phyloP scores from a whole-genome alignment of 78 protist genomes.

The Planoprotostelium fungivorum region DNA sequence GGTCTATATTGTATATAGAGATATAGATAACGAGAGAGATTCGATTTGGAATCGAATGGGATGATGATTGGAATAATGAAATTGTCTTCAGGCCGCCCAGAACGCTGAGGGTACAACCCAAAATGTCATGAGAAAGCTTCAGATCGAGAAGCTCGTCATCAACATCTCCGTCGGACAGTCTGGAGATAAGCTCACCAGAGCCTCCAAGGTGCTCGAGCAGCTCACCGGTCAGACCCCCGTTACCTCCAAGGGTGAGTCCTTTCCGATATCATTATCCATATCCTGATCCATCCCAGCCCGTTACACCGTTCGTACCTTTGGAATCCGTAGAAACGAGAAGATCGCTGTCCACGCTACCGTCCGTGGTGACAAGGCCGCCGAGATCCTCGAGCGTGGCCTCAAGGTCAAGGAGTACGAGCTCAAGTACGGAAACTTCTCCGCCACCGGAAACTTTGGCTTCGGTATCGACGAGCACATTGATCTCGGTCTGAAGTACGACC shows the following conservation, averaged over 20 bases:
- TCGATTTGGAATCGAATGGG: no score
- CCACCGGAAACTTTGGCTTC: constrained; percentile 91
- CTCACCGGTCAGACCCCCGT: constrained; percentile 97
- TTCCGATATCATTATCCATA: not conserved
- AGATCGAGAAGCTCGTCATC: constrained; percentile 92
- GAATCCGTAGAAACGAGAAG: constrained; percentile 97
- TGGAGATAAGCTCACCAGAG: constrained; percentile 97
- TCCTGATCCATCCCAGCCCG: constrained; percentile 87
- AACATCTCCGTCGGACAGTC: constrained; percentile 98
- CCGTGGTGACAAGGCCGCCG: constrained; percentile 98
- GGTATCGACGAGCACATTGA: constrained; percentile 99
- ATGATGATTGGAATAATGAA: not conserved
- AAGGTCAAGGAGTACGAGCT: constrained; percentile 98
- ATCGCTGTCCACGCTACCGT: constrained; percentile 97
- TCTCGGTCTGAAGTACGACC: constrained; percentile 98
- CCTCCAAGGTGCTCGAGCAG: constrained; percentile 97
- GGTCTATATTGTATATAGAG: no score
- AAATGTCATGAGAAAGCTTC: constrained; percentile 87
- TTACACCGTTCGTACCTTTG: constrained; percentile 94
- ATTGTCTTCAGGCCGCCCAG: not conserved
- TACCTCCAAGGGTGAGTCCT: constrained; percentile 79
- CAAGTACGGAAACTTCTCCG: constrained; percentile 77
- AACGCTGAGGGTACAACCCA: not conserved
- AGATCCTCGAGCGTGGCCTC: constrained; percentile 90
- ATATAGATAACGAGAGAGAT: not conserved